phyloP scores from a whole-genome alignment of 179 eudicot species.

The Corrigiola litoralis region DNA sequence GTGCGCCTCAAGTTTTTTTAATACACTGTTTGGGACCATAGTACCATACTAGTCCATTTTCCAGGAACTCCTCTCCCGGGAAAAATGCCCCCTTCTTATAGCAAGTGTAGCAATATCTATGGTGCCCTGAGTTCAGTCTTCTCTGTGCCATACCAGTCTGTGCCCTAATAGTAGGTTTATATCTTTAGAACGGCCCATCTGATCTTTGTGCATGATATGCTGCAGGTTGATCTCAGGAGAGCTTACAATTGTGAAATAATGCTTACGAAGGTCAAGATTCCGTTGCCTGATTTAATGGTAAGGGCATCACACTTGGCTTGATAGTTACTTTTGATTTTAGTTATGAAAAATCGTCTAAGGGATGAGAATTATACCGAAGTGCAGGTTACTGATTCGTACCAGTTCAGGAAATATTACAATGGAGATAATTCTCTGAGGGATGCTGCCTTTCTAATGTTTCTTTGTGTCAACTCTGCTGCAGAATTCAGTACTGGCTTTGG shows the following conservation, averaged over 20 bases:
- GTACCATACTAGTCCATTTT: no score
- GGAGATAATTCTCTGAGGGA: neutral
- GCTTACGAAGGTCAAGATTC: constrained; percentile 86
- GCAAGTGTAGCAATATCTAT: no score
- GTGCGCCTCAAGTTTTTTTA: neutral
- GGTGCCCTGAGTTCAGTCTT: neutral
- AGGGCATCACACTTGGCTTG: constrained; percentile 12
- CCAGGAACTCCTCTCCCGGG: no score
- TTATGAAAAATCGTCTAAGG: neutral
- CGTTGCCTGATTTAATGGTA: constrained; percentile 86
- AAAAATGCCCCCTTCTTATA: no score
- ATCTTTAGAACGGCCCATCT: constrained; percentile 10
- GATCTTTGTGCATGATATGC: constrained; percentile 13
- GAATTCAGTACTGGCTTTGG: constrained; percentile 75
- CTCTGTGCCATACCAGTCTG: neutral
- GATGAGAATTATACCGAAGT: neutral
- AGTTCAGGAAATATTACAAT: neutral
- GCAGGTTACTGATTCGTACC: neutral
- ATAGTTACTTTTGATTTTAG: neutral
- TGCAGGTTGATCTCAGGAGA: constrained; percentile 77
- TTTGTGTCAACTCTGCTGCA: constrained; percentile 31
- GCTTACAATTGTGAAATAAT: constrained; percentile 92
- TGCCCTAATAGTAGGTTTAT: neutral
- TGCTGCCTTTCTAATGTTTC: constrained; percentile 9
- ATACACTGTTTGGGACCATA: no score